Base-by-base conservation (phyloP, 108 stramenopile genomes). In the Nannochloropsis oceanica region DNA sequence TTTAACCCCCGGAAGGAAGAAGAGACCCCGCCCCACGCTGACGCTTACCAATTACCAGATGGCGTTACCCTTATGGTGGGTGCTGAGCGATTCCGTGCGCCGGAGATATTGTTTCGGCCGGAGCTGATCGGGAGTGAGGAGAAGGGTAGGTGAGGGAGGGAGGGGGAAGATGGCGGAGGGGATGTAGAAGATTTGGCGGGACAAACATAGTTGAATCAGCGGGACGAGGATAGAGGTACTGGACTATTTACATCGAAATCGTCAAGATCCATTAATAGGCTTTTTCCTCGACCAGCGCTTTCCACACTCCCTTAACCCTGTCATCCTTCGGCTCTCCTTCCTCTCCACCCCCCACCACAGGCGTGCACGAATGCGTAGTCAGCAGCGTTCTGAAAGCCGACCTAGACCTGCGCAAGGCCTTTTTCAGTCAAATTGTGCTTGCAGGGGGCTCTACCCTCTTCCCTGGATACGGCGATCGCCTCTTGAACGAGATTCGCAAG, bases 101-200 rank as follows among this genome's bases (percentile, higher is more conserved):
- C 98, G 20, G 96, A 97, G 85, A 87, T 96, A 59, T 90, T 99
- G 24, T 99, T 99, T 87, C 93, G 95, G 84, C 98, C 98, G 43
- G 93, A 93, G 34, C 87, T 97, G 73, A 89, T 97, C 82, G 98
- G 98, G 80, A 93, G 93, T 18, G 97, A 97, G 91, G 94, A 73
- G n/a, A 73, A 73, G 10, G 59, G 59, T 73, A 0, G n/a, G 59
- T 73, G 0, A 73, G 59, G n/a, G 59, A n/a, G 2, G n/a, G 59
- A 73, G 59, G 59, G 5, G 34, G 34, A 5, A 34, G 34, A 3
- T 34, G 34, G 34, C 34, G 34, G 34, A 34, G 34, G 34, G 5
- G 34, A 34, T 1, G 34, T 34, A 5, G 34, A 34, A 34, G 1
- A 34, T 34, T 34, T 34, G 34, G 34, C 34, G 34, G 34, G 1